Evolutionary conservation across 2,329 filamentous ascomycete genomes (phyloP), one percentile per base, ranked within the genome.

Genomic region (Eutypa lata): DNA sequence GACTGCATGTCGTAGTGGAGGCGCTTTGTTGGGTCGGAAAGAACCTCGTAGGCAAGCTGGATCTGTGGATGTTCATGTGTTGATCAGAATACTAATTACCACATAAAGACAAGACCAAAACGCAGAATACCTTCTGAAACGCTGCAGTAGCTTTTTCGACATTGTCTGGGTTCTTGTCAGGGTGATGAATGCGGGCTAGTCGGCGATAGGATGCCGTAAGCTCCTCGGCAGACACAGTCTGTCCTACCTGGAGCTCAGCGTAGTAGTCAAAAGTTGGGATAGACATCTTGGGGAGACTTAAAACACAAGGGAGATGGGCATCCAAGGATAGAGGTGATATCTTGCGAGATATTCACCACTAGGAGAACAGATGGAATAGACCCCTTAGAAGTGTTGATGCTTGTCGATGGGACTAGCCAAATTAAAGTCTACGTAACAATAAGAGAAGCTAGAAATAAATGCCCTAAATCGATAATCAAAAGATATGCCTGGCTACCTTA

Each of bases 101-200:
- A n/a, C n/a, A n/a, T n/a, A n/a, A n/a, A n/a, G n/a, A n/a, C n/a
- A n/a, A n/a, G n/a, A n/a, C n/a, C n/a, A n/a, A n/a, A n/a, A n/a
- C n/a, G n/a, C n/a, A n/a, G n/a, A n/a, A n/a, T n/a, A 65, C 63
- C 48, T 53, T 56, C 42, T 67, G 63, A 38, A 68, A 68, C 3
- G 42, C 48, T 7, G 22, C 50, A 0, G 65, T 67, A 2, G 65
- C 61, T 16, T 53, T 55, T 31, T 59, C 55, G 1, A 46, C 14
- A 14, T 61, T 56, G 2, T 48, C 47, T 1, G 54, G 61, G 38
- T 67, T 66, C 53, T 57, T 64, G 43, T 68, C 63, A 1, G 64
- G 64, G 35, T 68, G 62, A n/a, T 64, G 53, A 2, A 61, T 47
- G 0, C 42, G 53, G 3, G 61, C 65, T 7, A 67, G 31, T 1